Percentiles rank a stretch among this genome's conserved stretches.
phyloP scores from a whole-genome alignment of 2,329 filamentous ascomycete species.

The Diplodia sapinea region DNA sequence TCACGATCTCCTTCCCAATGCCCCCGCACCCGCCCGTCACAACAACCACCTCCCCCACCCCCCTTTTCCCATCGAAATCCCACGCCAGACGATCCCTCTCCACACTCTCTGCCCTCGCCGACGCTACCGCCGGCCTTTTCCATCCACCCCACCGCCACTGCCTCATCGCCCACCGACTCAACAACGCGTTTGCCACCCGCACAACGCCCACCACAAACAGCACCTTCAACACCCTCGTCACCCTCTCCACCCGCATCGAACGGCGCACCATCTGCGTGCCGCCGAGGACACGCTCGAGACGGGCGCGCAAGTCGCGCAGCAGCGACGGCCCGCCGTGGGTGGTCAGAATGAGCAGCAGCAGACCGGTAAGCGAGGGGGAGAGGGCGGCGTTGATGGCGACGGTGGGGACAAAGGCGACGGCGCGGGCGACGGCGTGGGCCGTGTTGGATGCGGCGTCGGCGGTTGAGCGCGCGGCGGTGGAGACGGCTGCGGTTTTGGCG shows the following conservation, averaged over 20 bases:
- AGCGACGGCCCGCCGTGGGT: not conserved
- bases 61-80: conserved; percentile 24
- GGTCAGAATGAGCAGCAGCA: conserved; percentile 17
- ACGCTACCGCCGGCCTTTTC: not conserved
- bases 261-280: not conserved
- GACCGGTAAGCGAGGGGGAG: conserved; percentile 21
- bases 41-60: conserved; percentile 37
- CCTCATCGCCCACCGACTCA: conserved; percentile 47
- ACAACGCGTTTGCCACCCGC: conserved; percentile 37
- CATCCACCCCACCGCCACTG: not conserved
- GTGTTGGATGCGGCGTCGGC: not conserved
- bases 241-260: not conserved
- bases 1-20: conserved; percentile 43
- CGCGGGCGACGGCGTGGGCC: not conserved
- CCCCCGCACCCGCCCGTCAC: conserved; percentile 42
- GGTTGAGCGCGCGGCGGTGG: no score
- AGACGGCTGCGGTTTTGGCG: conserved; percentile 1
- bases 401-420: not conserved
- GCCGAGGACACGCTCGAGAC: not conserved
- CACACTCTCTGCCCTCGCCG: not conserved
- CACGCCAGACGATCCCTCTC: not conserved
- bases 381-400: conserved; percentile 12
- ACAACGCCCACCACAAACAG: conserved; percentile 45
- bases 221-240: conserved; percentile 40
- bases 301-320: not conserved